phyloP scores from a whole-genome alignment of 2,329 filamentous ascomycete genomes.

The Scleromitrula shiraiana region DNA sequence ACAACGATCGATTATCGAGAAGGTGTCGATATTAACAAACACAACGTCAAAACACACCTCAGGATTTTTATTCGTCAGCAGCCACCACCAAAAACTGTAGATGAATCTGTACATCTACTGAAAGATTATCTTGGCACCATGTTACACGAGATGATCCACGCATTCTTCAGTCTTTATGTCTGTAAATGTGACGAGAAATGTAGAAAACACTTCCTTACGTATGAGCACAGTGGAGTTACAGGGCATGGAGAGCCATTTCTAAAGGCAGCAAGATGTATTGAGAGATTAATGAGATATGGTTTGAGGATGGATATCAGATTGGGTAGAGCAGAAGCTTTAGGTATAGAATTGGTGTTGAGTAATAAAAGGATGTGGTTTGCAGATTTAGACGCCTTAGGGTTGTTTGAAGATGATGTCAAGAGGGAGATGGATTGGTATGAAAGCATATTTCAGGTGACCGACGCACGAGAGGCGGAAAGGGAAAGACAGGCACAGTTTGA shows the following conservation, averaged over 20 bases:
- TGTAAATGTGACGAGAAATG: not conserved
- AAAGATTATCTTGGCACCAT: conserved; percentile 4
- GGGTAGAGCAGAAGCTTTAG: conserved; percentile 4
- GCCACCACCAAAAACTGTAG: not conserved
- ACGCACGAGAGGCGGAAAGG: not conserved
- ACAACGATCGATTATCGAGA: conserved; percentile 1
- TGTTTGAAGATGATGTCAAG: not conserved
- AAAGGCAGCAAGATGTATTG: not conserved
- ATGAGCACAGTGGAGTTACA: conserved; percentile 1
- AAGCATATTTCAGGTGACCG: not conserved
- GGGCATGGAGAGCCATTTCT: conserved; percentile 1
- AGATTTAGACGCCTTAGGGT: not conserved
- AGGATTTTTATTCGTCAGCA: not conserved
- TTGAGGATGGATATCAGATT: conserved; percentile 1
- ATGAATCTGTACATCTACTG: not conserved
- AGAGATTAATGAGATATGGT: not conserved
- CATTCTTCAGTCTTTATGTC: conserved; percentile 9
- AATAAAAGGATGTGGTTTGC: conserved; percentile 4
- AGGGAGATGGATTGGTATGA: conserved; percentile 10
- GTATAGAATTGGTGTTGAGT: not conserved
- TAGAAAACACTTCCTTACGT: not conserved
- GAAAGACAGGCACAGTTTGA: not conserved
- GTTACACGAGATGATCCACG: conserved; percentile 9
- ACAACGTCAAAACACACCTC: not conserved
- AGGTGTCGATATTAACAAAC: not conserved